Evolutionary conservation across 139 green algal genomes (phyloP), one percentile per base, ranked within the genome.

Genomic region (Picochlorum sp.): DNA sequence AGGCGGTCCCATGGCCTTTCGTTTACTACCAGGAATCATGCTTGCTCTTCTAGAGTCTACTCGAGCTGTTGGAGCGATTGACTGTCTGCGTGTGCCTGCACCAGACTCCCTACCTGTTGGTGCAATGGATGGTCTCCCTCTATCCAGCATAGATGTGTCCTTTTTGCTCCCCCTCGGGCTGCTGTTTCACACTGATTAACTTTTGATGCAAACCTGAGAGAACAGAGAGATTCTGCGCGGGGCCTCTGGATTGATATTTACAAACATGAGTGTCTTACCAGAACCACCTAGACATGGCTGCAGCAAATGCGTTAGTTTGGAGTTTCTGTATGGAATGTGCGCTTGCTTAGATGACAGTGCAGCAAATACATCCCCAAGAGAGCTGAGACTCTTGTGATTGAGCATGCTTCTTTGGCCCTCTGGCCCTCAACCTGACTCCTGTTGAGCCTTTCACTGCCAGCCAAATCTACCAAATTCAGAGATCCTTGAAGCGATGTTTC

Each of bases 251-350:
- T 90, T 93, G 78, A 97, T 81, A 80, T 97, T 94, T 24, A 95
- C 86, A 65, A 95, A 91, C 91, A 97, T 96, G 4, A 96, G 82
- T 21, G 89, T 96, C 75, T 96, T 97, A 64, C 88, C 90, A 45
- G 77, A 70, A 11, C 66, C 66, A 26, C 66, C 66, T 24, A 72
- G 66, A 44, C 66, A 72, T 9, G 66, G 67, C 76, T 83, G 70
- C 28, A 97, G 79, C 41, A 98, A 80, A 70, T 96, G 90, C 1
- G 92, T 98, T 20, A 98, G 85, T 85, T 96, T 96, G 69, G 75
- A 89, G 83, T 96, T 96, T 63, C 88, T 84, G 81, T 96, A 93
- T 4, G 88, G 88, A 24, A 94, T 57, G 66, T 96, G 88, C 8
- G 68, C 52, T 30, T 16, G 74, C 71, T 90, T 93, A 63, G 75